These are phyloP conservation scores for Scorias spongiosa DNA, from an alignment of 2,329 filamentous ascomycete genomes.

Conservation along the genomic window DNA sequence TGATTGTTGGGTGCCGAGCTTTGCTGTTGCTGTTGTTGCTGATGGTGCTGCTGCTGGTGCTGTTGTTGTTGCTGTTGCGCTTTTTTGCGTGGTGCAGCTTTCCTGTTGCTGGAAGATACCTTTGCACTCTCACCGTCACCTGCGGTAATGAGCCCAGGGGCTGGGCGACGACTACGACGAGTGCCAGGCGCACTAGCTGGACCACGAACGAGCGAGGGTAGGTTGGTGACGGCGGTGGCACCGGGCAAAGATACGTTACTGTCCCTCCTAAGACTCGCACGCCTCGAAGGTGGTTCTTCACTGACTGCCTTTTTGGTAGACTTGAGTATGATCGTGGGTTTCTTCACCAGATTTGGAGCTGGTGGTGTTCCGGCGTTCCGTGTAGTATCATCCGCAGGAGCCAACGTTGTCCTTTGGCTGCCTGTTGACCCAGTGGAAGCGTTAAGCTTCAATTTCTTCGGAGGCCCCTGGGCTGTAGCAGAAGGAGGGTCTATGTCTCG, in stretches of 20 bases:
- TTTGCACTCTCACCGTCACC: conserved; percentile 45
- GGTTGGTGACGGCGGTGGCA: conserved; percentile 4
- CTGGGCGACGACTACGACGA: conserved; percentile 52
- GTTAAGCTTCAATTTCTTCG: conserved; percentile 22
- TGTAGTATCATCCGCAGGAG: conserved; percentile 20
- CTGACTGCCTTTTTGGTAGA: conserved; percentile 29
- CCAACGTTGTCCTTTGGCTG: conserved; percentile 25
- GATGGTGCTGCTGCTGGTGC: conserved; percentile 23
- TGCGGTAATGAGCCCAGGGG: conserved; percentile 53
- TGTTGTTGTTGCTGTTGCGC: conserved; percentile 22
- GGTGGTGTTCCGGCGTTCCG: conserved; percentile 14
- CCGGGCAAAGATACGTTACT: conserved; percentile 31
- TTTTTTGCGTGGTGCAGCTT: conserved; percentile 51
- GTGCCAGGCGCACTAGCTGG: conserved; percentile 7
- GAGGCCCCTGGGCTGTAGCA: conserved; percentile 11
- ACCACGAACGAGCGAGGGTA: conserved; percentile 7
- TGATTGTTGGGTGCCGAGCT: conserved; percentile 1
- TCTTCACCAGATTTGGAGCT: conserved; percentile 10
- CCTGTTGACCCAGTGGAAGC: conserved; percentile 3
- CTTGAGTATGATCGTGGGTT: conserved; percentile 25
- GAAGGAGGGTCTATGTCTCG: conserved; percentile 8
- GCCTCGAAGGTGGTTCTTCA: conserved; percentile 30
- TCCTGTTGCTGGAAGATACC: conserved; percentile 56
- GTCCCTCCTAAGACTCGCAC: conserved; percentile 27
- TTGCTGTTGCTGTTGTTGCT: conserved; percentile 1